phyloP scores from a whole-genome alignment of 768 basidiomycete species.

The Strobilomyces echinocephalus region DNA sequence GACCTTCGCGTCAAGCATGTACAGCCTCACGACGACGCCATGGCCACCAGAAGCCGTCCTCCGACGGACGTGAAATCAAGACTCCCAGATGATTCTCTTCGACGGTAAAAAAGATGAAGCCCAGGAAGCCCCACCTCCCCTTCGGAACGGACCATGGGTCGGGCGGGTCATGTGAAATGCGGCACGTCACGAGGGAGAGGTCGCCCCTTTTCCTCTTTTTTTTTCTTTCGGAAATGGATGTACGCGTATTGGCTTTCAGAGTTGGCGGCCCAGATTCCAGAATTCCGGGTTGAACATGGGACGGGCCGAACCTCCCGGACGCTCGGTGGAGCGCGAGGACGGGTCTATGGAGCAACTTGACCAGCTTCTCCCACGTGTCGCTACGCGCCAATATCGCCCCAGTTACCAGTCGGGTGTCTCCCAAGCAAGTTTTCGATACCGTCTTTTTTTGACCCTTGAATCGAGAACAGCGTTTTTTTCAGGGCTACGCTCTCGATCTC shows the following conservation, averaged over 20 bases:
- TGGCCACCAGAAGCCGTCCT: background rate
- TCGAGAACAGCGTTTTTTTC: background rate
- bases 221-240: too few relatives aligned
- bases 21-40: background rate
- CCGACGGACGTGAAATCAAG: background rate
- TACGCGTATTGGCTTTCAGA: too few relatives aligned
- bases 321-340: background rate
- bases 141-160: constrained; percentile 1
- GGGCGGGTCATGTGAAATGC: background rate
- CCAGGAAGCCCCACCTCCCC: background rate
- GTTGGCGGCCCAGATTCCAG: too few relatives aligned
- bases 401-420: background rate
- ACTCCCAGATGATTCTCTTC: background rate
- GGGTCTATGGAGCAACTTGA: background rate
- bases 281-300: too few relatives aligned
- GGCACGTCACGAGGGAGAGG: too few relatives aligned
- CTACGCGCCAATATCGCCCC: background rate
- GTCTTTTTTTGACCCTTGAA: background rate
- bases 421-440: background rate
- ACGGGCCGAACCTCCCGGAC: background rate
- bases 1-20: background rate
- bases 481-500: background rate
- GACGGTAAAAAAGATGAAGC: too few relatives aligned
- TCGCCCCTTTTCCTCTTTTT: too few relatives aligned
- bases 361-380: constrained; percentile 1